Percentiles rank a stretch among this genome's conserved stretches.
Conservation (phyloP, 2,329 filamentous ascomycete genomes). For the Diplocarpon rosae region DNA sequence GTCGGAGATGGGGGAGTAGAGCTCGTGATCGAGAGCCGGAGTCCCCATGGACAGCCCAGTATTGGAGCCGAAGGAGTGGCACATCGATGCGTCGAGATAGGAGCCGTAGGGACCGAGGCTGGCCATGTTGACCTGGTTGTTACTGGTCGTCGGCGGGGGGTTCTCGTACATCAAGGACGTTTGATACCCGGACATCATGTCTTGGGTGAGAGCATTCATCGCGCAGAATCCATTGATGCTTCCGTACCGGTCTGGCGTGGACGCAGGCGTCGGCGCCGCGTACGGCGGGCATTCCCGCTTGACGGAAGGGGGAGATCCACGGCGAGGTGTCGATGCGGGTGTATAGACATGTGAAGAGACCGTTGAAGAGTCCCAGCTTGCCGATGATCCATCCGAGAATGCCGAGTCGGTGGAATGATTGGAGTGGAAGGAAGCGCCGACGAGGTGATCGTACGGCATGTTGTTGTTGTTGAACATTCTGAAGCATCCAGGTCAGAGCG, state of each 20-base stretch:
- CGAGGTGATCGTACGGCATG: not conserved
- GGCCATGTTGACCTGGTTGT: not conserved
- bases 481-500: not conserved
- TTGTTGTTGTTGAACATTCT: constrained; percentile 13
- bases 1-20: constrained; percentile 14
- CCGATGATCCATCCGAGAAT: constrained; percentile 4
- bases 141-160: not conserved
- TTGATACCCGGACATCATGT: constrained; percentile 10
- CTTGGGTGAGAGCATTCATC: constrained; percentile 12
- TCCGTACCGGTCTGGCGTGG: constrained; percentile 8
- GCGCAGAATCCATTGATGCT: constrained; percentile 5
- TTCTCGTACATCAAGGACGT: constrained; percentile 5
- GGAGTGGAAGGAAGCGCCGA: constrained; percentile 8
- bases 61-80: constrained; percentile 3
- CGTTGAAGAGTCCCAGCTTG: constrained; percentile 5
- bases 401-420: constrained; percentile 6
- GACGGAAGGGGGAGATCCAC: constrained; percentile 4
- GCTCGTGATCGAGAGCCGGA: constrained; percentile 13
- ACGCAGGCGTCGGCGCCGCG: constrained; percentile 4
- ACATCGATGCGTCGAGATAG: not conserved
- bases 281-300: constrained; percentile 13
- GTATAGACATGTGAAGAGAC: constrained; percentile 1
- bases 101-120: not conserved
- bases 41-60: constrained; percentile 10
- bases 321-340: constrained; percentile 10